Evolutionary conservation across 179 eudicot genomes (phyloP).

Genomic region (Patellifolia procumbens): DNA sequence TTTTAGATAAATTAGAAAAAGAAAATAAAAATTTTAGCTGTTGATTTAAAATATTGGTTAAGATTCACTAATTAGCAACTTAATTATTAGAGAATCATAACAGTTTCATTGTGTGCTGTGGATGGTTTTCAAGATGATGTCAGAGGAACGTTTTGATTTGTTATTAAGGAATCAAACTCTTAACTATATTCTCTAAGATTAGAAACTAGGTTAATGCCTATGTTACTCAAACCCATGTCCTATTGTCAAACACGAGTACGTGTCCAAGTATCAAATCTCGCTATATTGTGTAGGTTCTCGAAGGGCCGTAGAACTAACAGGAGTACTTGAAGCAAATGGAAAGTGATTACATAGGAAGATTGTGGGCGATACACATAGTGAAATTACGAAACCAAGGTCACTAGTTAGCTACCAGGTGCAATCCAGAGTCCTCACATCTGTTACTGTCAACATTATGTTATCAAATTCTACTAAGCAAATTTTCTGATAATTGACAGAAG

Average conservation of each 20-base stretch:
- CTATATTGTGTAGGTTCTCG: background rate
- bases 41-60: background rate
- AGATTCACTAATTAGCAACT: background rate
- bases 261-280: background rate
- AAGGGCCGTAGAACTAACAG: background rate
- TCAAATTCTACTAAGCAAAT: background rate
- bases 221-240: background rate
- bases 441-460: background rate
- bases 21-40: background rate
- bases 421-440: no score
- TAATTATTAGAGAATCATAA: conserved; percentile 13
- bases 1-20: background rate
- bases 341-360: no score
- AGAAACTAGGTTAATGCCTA: background rate
- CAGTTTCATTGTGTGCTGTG: background rate
- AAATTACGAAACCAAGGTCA: no score
- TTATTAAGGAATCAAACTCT: background rate
- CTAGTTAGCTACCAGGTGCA: no score
- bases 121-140: conserved; percentile 13
- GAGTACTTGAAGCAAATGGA: background rate
- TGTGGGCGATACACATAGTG: no score
- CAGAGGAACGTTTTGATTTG: background rate
- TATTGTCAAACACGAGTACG: background rate
- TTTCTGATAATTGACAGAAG: background rate
- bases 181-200: background rate